These are phyloP conservation scores for Cercophora sp. DNA, from an alignment of 495 filamentous ascomycete genomes.

Conservation along the genomic window DNA sequence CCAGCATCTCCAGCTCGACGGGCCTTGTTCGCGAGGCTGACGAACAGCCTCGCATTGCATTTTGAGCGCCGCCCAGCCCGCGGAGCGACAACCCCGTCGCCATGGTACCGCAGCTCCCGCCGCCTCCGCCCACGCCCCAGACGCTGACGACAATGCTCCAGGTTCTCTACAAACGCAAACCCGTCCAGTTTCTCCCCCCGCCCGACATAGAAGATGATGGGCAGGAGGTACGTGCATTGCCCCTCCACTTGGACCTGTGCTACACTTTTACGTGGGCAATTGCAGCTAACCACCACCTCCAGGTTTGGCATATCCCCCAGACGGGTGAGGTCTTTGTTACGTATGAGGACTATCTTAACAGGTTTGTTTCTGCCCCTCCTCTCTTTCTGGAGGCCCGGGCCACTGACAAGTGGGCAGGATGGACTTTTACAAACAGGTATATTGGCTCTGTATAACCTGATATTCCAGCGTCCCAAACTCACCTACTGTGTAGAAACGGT, in stretches of 20 bases:
- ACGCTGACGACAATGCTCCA: slow-evolving; percentile 33
- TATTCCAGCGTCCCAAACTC: too few relatives aligned
- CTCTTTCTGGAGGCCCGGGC: not conserved
- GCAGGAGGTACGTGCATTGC: slow-evolving; percentile 58
- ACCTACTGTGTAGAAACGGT: slow-evolving; percentile 58
- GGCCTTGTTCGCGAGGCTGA: too few relatives aligned
- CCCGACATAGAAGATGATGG: slow-evolving; percentile 75
- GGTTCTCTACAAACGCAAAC: slow-evolving; percentile 96
- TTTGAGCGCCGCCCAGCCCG: too few relatives aligned
- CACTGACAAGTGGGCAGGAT: slow-evolving; percentile 50
- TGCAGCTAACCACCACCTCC: slow-evolving; percentile 11
- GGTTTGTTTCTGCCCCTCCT: slow-evolving; percentile 48
- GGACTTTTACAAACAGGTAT: slow-evolving; percentile 90
- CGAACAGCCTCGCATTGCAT: slow-evolving; percentile 21
- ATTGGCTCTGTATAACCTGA: slow-evolving; percentile 17
- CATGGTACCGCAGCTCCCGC: slow-evolving; percentile 26
- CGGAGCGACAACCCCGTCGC: slow-evolving; percentile 4
- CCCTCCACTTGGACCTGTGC: not conserved
- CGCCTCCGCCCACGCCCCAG: not conserved
- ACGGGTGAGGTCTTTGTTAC: slow-evolving; percentile 86
- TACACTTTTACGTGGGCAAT: slow-evolving; percentile 3
- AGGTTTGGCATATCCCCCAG: slow-evolving; percentile 90
- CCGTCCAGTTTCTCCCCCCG: slow-evolving; percentile 73
- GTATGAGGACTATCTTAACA: slow-evolving; percentile 82
- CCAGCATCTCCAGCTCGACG: too few relatives aligned